A percentile compares a stretch with the other conserved stretches of the same genome.
These are phyloP conservation scores for Candida xyloterini DNA, from an alignment of 805 yeast genomes.

Conservation along the genomic window DNA sequence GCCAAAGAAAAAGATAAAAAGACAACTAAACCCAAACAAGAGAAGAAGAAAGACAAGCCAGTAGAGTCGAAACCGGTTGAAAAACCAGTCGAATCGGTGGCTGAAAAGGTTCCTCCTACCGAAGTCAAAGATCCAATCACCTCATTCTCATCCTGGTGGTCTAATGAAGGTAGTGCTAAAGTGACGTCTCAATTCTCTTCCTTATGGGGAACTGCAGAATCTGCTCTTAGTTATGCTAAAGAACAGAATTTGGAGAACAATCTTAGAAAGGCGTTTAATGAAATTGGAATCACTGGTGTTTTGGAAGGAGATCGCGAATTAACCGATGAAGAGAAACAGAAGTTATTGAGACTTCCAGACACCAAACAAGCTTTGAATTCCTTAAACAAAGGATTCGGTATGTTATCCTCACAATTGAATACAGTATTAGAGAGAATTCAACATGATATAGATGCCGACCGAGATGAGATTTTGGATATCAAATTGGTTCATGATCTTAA, in stretches of 20 bases:
- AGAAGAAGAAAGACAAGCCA: not conserved
- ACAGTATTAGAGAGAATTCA: constrained; percentile 39
- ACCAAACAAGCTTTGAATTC: constrained; percentile 36
- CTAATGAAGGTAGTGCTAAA: constrained; percentile 60
- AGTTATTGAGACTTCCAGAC: constrained; percentile 31
- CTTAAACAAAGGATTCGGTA: constrained; percentile 33
- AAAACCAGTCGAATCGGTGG: not conserved
- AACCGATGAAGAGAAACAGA: constrained; percentile 29
- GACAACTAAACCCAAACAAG: constrained; percentile 11
- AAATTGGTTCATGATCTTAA: constrained; percentile 67
- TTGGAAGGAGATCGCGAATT: constrained; percentile 35
- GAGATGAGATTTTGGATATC: constrained; percentile 55
- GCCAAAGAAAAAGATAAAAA: constrained; percentile 48
- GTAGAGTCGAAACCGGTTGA: constrained; percentile 3
- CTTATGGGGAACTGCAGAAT: constrained; percentile 63
- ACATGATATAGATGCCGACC: constrained; percentile 30
- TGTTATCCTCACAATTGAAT: constrained; percentile 31
- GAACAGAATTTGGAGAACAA: constrained; percentile 34
- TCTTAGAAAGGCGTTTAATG: constrained; percentile 37
- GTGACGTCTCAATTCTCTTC: constrained; percentile 61
- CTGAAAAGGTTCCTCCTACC: not conserved
- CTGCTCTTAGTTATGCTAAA: constrained; percentile 48
- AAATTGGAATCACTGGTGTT: constrained; percentile 39
- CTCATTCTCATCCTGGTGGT: constrained; percentile 74
- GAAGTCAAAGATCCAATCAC: constrained; percentile 55